phyloP scores from a whole-genome alignment of 495 filamentous ascomycete species.

The Aspergillus baeticus region DNA sequence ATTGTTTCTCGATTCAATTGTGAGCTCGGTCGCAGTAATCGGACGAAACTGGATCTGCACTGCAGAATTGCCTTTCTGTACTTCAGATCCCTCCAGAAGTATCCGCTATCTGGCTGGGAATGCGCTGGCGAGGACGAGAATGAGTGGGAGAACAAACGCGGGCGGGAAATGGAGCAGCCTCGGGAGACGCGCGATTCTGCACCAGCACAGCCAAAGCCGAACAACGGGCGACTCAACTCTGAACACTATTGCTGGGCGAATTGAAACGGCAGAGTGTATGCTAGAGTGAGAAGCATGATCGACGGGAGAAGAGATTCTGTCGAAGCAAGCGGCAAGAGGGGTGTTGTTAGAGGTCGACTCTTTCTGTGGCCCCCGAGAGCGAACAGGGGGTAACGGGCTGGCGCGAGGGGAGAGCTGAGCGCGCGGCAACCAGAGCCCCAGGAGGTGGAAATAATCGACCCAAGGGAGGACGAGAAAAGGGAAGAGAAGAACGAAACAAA shows the following conservation, averaged over 20 bases:
- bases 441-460: constrained; percentile 16
- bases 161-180: constrained; percentile 18
- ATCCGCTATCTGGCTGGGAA: constrained; percentile 16
- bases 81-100: constrained; percentile 12
- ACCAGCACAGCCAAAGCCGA: constrained; percentile 16
- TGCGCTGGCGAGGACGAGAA: constrained; percentile 14
- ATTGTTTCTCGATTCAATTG: constrained; percentile 10
- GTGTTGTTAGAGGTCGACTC: constrained; percentile 16
- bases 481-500: constrained; percentile 9
- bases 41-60: constrained; percentile 19
- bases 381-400: constrained; percentile 19
- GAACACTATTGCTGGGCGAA: constrained; percentile 22
- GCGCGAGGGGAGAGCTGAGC: constrained; percentile 18
- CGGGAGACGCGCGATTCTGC: constrained; percentile 23
- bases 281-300: constrained; percentile 24
- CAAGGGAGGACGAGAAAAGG: constrained; percentile 18
- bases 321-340: constrained; percentile 14
- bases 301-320: constrained; percentile 10
- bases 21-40: constrained; percentile 12
- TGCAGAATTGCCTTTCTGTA: constrained; percentile 24
- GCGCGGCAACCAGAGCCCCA: constrained; percentile 17
- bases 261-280: constrained; percentile 20
- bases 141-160: constrained; percentile 20
- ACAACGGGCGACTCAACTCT: background rate
- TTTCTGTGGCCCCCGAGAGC: constrained; percentile 14